Percentiles rank a stretch among this genome's conserved stretches.
phyloP scores from a whole-genome alignment of 2,329 filamentous ascomycete species.

The Mariannaea elegans region DNA sequence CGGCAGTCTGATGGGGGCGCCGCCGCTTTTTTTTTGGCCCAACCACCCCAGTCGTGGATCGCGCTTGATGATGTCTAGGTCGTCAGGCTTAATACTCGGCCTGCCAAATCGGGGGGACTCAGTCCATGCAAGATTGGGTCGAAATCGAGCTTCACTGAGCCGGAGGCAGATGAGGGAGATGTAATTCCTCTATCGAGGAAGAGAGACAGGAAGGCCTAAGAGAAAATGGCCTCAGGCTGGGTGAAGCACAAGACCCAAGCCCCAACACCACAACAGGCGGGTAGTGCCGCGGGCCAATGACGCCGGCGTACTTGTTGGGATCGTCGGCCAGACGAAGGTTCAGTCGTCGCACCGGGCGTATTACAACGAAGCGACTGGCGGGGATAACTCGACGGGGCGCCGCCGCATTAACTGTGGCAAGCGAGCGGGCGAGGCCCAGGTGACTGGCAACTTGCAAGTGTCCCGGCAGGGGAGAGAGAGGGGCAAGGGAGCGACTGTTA shows the following conservation, averaged over 20 bases:
- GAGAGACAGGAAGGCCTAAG: neutral
- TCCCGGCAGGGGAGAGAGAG: conserved; percentile 20
- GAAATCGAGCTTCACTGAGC: conserved; percentile 7
- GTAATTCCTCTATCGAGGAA: conserved; percentile 16
- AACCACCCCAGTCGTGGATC: conserved; percentile 31
- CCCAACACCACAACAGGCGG: conserved; percentile 29
- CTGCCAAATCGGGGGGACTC: conserved; percentile 23
- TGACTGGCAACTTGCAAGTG: conserved; percentile 9
- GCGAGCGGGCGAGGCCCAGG: conserved; percentile 26
- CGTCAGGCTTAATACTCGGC: conserved; percentile 20
- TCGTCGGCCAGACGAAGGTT: conserved; percentile 37
- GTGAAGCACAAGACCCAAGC: conserved; percentile 14
- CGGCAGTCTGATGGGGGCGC: conserved; percentile 18
- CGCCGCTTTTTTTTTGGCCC: conserved; percentile 34
- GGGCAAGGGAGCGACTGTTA: conserved; percentile 11
- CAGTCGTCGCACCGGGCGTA: conserved; percentile 35
- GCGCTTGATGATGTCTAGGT: conserved; percentile 19
- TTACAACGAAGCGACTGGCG: conserved; percentile 32
- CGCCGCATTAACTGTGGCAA: conserved; percentile 30
- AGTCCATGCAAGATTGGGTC: conserved; percentile 19
- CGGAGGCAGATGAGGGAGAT: conserved; percentile 12
- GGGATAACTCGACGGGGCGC: conserved; percentile 29
- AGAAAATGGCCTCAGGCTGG: conserved; percentile 18
- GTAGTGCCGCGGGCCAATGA: conserved; percentile 38
- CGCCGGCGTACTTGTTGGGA: conserved; percentile 37